Base-by-base conservation (phyloP, 1,284 basidiomycete genomes). In the Heterobasidion annosum region DNA sequence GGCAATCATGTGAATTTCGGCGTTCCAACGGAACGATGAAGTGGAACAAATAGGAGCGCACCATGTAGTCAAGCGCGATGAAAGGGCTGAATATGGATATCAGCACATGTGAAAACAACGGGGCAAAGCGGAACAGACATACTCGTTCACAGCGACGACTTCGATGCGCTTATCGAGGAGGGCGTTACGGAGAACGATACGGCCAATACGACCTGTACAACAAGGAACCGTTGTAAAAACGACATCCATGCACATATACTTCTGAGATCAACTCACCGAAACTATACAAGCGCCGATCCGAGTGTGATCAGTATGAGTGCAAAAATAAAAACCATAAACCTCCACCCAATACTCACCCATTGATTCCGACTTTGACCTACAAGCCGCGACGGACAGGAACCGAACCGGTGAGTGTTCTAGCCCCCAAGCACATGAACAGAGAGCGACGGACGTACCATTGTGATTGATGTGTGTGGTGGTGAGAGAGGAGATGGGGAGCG, bases 101-200 rank as follows among this genome's bases (percentile, higher is more conserved):
- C 45, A 52, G 42, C 50, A 57, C 43, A 55, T 59, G 61, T 54
- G 53, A 15, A 37, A 32, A 51, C 59, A 47, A 61, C 48, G 43
- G 44, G 32, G 53, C 54, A 33, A 56, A 35, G 50, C 25, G 49
- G 53, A 50, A 15, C 32, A 32, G 2, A 75, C 89, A 65, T 63
- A 93, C 90, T 95, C 91, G 79, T 95, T 95, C 64, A 96, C 74
- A 56, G 92, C 91, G 58, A 93, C 85, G 66, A 97, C 82, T 13
- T 93, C 77, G 67, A 95, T 81, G 55, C 87, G 86, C 56, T 77
- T 73, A 69, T 85, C 76, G 64, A 85, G 75, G 65, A 98, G 78
- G 55, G 93, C 93, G 80, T 98, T 98, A 68, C 96, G 90, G 74
- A 92, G 81, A 63, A 99, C 97, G 70, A 99, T 97, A 74, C 94